Evolutionary conservation across 768 basidiomycete genomes (phyloP).

Genomic region (Gautieria morchelliformis): DNA sequence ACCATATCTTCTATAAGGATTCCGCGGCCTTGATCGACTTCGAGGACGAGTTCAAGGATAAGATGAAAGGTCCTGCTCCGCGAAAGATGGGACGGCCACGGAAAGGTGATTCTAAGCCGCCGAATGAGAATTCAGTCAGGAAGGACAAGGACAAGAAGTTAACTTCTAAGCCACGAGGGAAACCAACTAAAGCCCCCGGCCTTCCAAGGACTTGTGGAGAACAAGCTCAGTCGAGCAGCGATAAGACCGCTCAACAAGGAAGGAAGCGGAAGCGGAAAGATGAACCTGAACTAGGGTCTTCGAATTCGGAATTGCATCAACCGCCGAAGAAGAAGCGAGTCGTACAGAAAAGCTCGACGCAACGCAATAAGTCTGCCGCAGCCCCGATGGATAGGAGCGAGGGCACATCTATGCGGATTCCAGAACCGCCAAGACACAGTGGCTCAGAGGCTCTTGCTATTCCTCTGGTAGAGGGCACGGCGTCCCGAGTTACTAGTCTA

Average conservation of each 20-base stretch:
- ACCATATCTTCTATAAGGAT: conserved; percentile 46
- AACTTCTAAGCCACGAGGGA: conserved; percentile 6
- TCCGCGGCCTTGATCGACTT: conserved; percentile 29
- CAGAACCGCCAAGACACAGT: too few species aligned
- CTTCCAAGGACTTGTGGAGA: background rate
- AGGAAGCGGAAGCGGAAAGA: conserved; percentile 24
- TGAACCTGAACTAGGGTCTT: background rate
- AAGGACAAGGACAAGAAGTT: conserved; percentile 6
- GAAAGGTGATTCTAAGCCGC: conserved; percentile 9
- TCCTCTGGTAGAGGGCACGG: background rate
- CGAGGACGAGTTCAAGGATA: conserved; percentile 15
- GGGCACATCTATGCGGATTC: background rate
- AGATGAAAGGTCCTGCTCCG: conserved; percentile 26
- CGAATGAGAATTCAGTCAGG: conserved; percentile 2
- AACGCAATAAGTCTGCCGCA: background rate
- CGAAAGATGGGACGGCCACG: conserved; percentile 25
- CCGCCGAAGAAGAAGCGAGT: background rate
- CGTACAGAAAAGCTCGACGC: background rate
- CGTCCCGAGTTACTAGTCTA: too few species aligned
- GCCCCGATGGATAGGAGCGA: background rate
- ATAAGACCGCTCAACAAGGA: conserved; percentile 11
- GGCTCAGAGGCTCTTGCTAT: background rate
- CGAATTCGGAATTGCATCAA: background rate
- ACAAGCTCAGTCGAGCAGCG: background rate
- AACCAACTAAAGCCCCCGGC: background rate